A percentile compares a stretch with the other conserved stretches of the same genome.
Conservation (phyloP, 2,329 filamentous ascomycete species). For the Epichloe sibirici region DNA sequence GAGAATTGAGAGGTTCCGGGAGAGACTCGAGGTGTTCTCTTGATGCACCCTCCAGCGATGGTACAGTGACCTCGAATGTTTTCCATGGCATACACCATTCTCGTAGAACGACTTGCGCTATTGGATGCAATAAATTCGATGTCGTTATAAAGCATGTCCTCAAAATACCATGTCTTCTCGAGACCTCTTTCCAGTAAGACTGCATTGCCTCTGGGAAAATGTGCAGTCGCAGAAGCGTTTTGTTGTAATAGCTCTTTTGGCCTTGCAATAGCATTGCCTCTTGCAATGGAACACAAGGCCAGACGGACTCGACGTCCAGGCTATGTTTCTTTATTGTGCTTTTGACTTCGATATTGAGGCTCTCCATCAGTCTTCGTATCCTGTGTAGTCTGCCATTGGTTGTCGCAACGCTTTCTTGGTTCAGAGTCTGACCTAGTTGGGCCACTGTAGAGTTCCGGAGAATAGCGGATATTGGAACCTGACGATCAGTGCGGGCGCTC, state of each 20-base stretch:
- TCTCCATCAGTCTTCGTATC: constrained; percentile 15
- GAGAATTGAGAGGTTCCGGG: constrained; percentile 29
- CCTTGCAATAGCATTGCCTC: constrained; percentile 64
- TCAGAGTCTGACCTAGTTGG: constrained; percentile 35
- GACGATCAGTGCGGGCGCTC: constrained; percentile 27
- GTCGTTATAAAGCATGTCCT: constrained; percentile 65
- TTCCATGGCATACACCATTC: constrained; percentile 30
- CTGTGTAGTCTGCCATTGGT: not conserved
- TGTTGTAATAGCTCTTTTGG: constrained; percentile 56
- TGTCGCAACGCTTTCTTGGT: not conserved
- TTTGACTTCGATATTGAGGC: constrained; percentile 1
- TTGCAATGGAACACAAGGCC: constrained; percentile 79
- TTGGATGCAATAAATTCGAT: constrained; percentile 45
- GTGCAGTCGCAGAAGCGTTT: constrained; percentile 49
- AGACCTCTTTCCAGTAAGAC: constrained; percentile 49
- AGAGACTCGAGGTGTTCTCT: constrained; percentile 28
- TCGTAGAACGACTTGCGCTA: constrained; percentile 58
- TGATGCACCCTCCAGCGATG: constrained; percentile 25
- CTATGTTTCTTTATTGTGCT: constrained; percentile 9
- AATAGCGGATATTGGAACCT: constrained; percentile 55
- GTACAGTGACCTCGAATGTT: constrained; percentile 17
- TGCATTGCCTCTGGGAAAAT: constrained; percentile 38
- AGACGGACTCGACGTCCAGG: constrained; percentile 37
- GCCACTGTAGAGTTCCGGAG: constrained; percentile 57
- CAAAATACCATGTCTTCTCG: constrained; percentile 59